These are phyloP conservation scores for Drechslerella stenobrocha DNA, from an alignment of 2,329 filamentous ascomycete genomes.

Conservation along the genomic window DNA sequence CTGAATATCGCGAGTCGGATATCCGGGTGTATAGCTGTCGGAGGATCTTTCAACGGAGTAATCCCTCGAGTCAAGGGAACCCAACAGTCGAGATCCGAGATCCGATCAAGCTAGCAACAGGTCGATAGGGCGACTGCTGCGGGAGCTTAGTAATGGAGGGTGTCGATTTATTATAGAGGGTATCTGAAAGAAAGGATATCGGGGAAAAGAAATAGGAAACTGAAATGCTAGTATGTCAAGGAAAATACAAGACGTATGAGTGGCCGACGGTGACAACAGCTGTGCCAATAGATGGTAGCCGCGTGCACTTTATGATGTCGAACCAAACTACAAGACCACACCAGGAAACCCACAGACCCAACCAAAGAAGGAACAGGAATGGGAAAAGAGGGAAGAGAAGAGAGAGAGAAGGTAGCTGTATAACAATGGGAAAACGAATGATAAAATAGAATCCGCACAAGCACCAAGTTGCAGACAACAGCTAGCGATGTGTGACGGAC, in stretches of 20 bases:
- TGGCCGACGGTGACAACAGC: slow-evolving; percentile 39
- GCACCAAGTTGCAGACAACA: slow-evolving; percentile 39
- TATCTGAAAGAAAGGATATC: slow-evolving; percentile 32
- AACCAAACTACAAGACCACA: slow-evolving; percentile 49
- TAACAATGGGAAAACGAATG: slow-evolving; percentile 48
- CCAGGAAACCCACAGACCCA: slow-evolving; percentile 37
- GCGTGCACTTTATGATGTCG: slow-evolving; percentile 33
- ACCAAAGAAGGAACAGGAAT: slow-evolving; percentile 1
- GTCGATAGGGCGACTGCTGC: slow-evolving; percentile 18
- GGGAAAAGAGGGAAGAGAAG: slow-evolving; percentile 15
- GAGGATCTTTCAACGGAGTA: slow-evolving; percentile 18
- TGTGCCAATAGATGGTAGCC: slow-evolving; percentile 24
- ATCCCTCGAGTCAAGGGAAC: slow-evolving; percentile 46
- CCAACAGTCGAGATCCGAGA: slow-evolving; percentile 25
- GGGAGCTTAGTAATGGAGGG: slow-evolving; percentile 16
- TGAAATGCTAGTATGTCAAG: slow-evolving; percentile 2
- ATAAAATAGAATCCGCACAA: slow-evolving; percentile 48
- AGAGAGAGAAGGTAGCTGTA: slow-evolving; percentile 27
- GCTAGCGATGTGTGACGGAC: slow-evolving; percentile 31
- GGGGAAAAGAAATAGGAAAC: slow-evolving; percentile 21
- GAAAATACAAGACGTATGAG: slow-evolving; percentile 43
- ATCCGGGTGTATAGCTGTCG: slow-evolving; percentile 11
- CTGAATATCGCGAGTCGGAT: slow-evolving; percentile 22
- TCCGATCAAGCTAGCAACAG: slow-evolving; percentile 30
- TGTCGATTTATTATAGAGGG: slow-evolving; percentile 7